Conservation (phyloP, 192 early-diverging fungal species). For the Coemansia sp. region DNA sequence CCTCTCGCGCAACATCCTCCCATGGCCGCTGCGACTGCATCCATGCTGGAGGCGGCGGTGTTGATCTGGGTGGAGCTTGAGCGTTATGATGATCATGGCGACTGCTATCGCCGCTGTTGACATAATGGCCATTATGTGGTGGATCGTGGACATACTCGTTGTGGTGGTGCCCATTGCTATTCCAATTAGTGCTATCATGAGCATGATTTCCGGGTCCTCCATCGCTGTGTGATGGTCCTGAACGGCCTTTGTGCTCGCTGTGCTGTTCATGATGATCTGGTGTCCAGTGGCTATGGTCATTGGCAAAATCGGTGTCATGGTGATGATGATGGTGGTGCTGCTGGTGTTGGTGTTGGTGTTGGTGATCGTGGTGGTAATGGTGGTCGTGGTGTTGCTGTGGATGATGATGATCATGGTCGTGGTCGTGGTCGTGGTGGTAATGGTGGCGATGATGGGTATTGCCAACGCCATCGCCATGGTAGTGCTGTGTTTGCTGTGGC, state of each 20-base stretch:
- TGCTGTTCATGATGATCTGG: neutral
- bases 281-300: neutral
- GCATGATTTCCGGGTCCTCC: neutral
- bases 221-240: neutral
- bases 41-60: conserved; percentile 30
- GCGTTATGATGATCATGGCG: neutral
- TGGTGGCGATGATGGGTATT: neutral
- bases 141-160: conserved; percentile 1
- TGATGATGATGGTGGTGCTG: neutral
- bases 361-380: conserved; percentile 5
- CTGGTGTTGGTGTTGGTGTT: conserved; percentile 1
- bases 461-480: neutral
- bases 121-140: neutral
- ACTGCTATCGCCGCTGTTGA: neutral
- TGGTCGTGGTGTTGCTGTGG: neutral
- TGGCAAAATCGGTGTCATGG: neutral
- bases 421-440: conserved; percentile 7
- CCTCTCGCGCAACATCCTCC: conserved; percentile 60
- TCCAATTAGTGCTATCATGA: neutral
- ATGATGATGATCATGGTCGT: neutral
- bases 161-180: conserved; percentile 4
- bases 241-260: neutral
- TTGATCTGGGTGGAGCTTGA: neutral
- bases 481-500: neutral
- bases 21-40: conserved; percentile 58